Percentiles rank a stretch among this genome's conserved stretches.
Evolutionary conservation across 257 asterid species (phyloP).

Genomic region (Rauvolfia tetraphylla): DNA sequence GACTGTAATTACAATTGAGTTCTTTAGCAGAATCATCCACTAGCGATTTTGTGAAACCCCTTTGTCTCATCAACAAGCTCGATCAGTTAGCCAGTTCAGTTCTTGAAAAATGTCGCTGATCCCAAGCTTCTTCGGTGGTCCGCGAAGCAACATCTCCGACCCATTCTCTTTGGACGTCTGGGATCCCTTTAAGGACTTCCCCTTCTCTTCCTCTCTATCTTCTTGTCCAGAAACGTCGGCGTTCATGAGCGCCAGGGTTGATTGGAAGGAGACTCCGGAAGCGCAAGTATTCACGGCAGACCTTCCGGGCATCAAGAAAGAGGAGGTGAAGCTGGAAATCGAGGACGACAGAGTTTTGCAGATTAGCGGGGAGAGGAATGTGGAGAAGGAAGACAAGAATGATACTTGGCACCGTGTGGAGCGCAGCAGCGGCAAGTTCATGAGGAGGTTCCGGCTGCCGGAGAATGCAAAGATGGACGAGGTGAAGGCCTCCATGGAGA

Average conservation of each 20-base stretch:
- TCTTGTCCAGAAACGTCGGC: conserved; percentile 8
- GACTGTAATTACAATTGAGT: too few relatives aligned
- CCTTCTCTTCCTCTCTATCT: not conserved
- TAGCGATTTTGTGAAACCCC: too few relatives aligned
- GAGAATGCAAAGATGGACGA: conserved; percentile 14
- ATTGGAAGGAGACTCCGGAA: conserved; percentile 24
- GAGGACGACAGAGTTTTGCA: conserved; percentile 9
- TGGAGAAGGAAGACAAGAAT: conserved; percentile 18
- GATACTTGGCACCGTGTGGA: not conserved
- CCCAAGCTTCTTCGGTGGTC: conserved; percentile 5
- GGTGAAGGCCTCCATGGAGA: conserved; percentile 17
- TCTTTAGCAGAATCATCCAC: too few relatives aligned
- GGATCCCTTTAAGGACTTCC: conserved; percentile 12
- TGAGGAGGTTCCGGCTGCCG: conserved; percentile 17
- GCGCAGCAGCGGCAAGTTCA: conserved; percentile 20
- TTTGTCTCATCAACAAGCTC: too few relatives aligned
- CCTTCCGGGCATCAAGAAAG: conserved; percentile 20
- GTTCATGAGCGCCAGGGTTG: conserved; percentile 5
- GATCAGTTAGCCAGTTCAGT: too few relatives aligned
- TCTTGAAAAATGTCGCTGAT: conserved; percentile 2
- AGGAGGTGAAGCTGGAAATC: conserved; percentile 20
- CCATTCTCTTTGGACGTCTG: not conserved
- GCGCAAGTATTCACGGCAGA: conserved; percentile 21
- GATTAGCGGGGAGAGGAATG: not conserved
- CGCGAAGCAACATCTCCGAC: not conserved